Percentiles rank a stretch among this genome's conserved stretches.
Conservation (phyloP, 345 rosid species). For the Euphorbia peplus region DNA sequence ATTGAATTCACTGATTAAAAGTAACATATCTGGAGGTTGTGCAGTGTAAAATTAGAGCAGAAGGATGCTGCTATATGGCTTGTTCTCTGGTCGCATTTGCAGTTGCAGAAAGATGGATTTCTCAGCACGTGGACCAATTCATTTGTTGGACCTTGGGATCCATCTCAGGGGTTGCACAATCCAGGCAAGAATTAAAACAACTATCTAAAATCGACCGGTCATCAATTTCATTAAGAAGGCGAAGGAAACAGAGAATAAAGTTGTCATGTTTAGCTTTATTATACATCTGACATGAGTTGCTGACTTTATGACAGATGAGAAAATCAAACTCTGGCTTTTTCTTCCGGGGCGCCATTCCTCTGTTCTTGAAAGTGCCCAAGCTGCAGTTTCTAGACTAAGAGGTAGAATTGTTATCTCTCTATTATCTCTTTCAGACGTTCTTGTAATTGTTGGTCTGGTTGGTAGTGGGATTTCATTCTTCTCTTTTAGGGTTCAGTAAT, state of each 20-base stretch:
- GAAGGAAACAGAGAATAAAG: not conserved
- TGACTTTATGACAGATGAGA: constrained; percentile 59
- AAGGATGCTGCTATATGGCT: constrained; percentile 77
- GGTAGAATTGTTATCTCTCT: constrained; percentile 37
- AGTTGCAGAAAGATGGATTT: constrained; percentile 83
- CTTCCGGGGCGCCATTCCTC: constrained; percentile 76
- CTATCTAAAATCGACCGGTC: not conserved
- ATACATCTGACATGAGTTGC: not conserved
- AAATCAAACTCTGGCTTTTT: constrained; percentile 99
- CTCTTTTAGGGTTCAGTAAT: not conserved
- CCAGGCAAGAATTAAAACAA: constrained; percentile 60
- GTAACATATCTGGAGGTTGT: constrained; percentile 25
- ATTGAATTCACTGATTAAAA: constrained; percentile 10
- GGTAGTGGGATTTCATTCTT: not conserved
- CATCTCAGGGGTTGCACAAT: constrained; percentile 94
- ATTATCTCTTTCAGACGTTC: not conserved
- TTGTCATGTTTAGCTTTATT: not conserved
- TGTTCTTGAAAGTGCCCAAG: constrained; percentile 68
- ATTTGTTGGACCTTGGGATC: constrained; percentile 99
- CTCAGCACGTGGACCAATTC: constrained; percentile 96
- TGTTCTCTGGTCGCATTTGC: constrained; percentile 86
- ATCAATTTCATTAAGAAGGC: constrained; percentile 3
- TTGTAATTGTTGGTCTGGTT: not conserved
- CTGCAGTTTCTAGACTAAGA: constrained; percentile 79
- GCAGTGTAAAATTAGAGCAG: constrained; percentile 68